Evolutionary conservation across 2,329 filamentous ascomycete species (phyloP).

Genomic region (Neonectria faginata): DNA sequence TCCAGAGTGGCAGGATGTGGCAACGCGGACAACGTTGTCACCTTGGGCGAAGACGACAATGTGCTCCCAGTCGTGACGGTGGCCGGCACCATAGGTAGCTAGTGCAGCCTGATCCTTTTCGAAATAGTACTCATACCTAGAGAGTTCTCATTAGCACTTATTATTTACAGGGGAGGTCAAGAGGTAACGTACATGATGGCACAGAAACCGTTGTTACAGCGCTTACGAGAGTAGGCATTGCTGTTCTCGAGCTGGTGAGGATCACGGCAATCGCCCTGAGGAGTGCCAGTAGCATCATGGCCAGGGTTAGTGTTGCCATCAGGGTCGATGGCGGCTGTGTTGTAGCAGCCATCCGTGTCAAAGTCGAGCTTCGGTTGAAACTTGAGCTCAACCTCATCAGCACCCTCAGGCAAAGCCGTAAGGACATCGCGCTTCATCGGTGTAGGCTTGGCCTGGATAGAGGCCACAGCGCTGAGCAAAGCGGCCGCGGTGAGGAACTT

Average conservation of each 20-base stretch:
- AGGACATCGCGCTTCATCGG: constrained; percentile 43
- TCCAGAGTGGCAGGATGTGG: constrained; percentile 45
- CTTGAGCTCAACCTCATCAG: constrained; percentile 49
- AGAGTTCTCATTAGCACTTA: not conserved
- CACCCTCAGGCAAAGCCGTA: constrained; percentile 48
- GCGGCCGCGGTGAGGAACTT: constrained; percentile 30
- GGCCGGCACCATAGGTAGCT: constrained; percentile 49
- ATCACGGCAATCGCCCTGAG: constrained; percentile 48
- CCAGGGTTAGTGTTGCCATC: constrained; percentile 49
- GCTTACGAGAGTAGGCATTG: constrained; percentile 49
- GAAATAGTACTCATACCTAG: constrained; percentile 53
- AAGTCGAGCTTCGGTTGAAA: constrained; percentile 55
- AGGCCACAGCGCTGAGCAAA: constrained; percentile 35
- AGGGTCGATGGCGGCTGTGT: constrained; percentile 58
- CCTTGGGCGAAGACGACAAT: constrained; percentile 50
- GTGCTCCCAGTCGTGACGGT: constrained; percentile 58
- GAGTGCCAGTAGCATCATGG: constrained; percentile 44
- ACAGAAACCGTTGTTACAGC: constrained; percentile 51
- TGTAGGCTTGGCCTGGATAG: constrained; percentile 35
- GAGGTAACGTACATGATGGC: constrained; percentile 43
- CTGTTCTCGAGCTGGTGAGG: constrained; percentile 46
- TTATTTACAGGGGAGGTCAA: accelerated
- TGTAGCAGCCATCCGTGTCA: constrained; percentile 57
- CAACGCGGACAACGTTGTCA: constrained; percentile 43
- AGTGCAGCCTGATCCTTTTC: constrained; percentile 57